Base-by-base conservation (phyloP, 164 flowering plant genomes). In the grape (Vitis vinifera) region DNA sequence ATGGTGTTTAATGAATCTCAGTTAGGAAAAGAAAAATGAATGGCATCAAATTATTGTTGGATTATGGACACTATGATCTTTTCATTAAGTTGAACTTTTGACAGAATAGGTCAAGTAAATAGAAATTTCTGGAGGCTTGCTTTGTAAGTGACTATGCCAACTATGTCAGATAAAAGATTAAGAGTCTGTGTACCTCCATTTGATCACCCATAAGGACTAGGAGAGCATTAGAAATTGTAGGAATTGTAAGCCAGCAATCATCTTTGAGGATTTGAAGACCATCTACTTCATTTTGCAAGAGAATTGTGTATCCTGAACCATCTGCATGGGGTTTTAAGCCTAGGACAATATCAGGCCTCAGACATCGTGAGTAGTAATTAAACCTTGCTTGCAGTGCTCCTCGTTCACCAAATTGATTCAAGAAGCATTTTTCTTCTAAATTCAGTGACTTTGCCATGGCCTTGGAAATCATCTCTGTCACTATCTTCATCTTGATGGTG, bases 251-350 rank as follows among this genome's bases (percentile, higher is more conserved):
- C 86, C 89, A 85, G 9, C 72, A 67, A 1, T 64, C 79, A 62
- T 81, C 74, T 63, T 73, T 80, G 50, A 71, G 63, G 65, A 85
- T 58, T 67, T 83, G 89, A 17, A 86, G 84, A 4, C 85, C 89
- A 67, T 68, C 79, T 15, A 76, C 71, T 9, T 68, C 75, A 49
- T 83, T 81, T 73, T 78, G 85, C 69, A 79, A 47, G 16, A 85
- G 30, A 17, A 81, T 44, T 14, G 85, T 85, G 62, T 60, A 63
- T 1, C 68, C 83, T 14, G 86, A 63, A 60, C 78, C 79, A 71
- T 83, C 88, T 14, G 83, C 75, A 59, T 83, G 88, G 1, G 82
- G 73, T 69, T 73, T 83, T 8, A 79, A n/a, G 50, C 88, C 88
- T 2, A 81, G 81, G 55, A 81, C 80, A 27, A 59, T 77, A 58